Base-by-base conservation (phyloP, 2,329 filamentous ascomycete genomes). In the Diaporthe amygdali region DNA sequence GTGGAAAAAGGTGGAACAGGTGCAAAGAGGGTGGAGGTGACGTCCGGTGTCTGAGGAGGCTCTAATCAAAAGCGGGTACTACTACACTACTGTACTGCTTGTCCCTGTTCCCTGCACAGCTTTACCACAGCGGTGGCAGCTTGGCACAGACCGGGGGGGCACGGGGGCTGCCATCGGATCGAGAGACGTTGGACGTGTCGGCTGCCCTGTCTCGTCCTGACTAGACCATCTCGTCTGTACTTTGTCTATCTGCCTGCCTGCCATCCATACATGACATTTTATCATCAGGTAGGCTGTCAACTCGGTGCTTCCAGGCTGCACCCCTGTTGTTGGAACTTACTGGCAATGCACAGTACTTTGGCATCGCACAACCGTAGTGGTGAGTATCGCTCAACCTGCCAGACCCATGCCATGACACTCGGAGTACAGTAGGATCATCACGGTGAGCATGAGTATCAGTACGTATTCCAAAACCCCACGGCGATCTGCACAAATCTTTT, bases 11-110 rank as follows among this genome's bases (percentile, higher is more conserved):
- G 20, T 17, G 22, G 32, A 20, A 55, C 2, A 44, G 55, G 22
- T 20, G n/a, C 27, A n/a, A n/a, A n/a, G n/a, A 30, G 10, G n/a
- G 47, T 51, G 17, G 49, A 51, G 47, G 41, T 47, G 41, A 63
- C 59, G 59, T 63, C 59, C 59, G 27, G 5, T 63, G 59, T 49
- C 59, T 49, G 59, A 63, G 41, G 59, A 63, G 59, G 59, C 59
- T 63, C 59, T 63, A 63, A 63, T 63, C 59, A 47, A 63, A 47
- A 63, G 41, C 59, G 56, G 56, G 56, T 47, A 41, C n/a, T 39
- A n/a, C 39, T 27, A 6, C 27, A 34, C 39, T n/a, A n/a, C 56
- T 22, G 56, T 63, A 15, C 56, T 20, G 27, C 17, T 6, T 27
- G 39, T 32, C 41, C 55, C 4, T 59, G 22, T 9, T 30, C 10